Base-by-base conservation (phyloP, 164 flowering plant species). In the Magnolia kwangsiensis region DNA sequence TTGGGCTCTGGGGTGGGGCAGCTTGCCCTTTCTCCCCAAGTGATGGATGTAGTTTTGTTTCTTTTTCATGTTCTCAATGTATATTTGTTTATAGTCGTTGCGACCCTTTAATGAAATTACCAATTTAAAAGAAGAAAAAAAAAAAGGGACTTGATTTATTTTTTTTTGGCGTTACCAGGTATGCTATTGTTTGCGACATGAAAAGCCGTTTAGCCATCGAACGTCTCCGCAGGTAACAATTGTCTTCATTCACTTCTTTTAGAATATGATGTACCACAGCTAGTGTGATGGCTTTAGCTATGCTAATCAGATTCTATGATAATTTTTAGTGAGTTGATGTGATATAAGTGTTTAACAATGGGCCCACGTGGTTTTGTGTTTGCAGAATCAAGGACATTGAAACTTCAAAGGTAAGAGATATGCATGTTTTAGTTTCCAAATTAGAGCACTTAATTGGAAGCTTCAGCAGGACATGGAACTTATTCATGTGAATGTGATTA, bases 381-480 rank as follows among this genome's bases (percentile, higher is more conserved):
- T 90, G 86, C 97, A 94, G 98, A 78, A 91, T 94, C 71, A 92
- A 94, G 77, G 85, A 89, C 37, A 86, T 92, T 73, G 88, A 85
- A 77, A 66, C 89, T 81, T 87, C 90, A 71, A 92, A 94, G 98
- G 98, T 80, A 89, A 88, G 92, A 67, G 45, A 64, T 61, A 24
- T 21, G 69, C n/a, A 31, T 75, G 27, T 27, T 68, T 72, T 59
- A 23, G 16, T 72, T 4, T 66, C 75, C 7, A 70, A 69, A 49
- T 78, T 16, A 63, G 65, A 63, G 20, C 8, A 7, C 14, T 50
- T 24, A 50, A 24, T 37, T 69, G 67, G n/a, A 37, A 63, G 67
- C 64, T 68, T 63, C 51, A 8, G 18, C 50, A 64, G 67, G 51
- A 45, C 21, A 24, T 51, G 51, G 65, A 50, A 59, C 73, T 72